Conservation (phyloP, 257 asterid genomes). For the Solanum microdontum region DNA sequence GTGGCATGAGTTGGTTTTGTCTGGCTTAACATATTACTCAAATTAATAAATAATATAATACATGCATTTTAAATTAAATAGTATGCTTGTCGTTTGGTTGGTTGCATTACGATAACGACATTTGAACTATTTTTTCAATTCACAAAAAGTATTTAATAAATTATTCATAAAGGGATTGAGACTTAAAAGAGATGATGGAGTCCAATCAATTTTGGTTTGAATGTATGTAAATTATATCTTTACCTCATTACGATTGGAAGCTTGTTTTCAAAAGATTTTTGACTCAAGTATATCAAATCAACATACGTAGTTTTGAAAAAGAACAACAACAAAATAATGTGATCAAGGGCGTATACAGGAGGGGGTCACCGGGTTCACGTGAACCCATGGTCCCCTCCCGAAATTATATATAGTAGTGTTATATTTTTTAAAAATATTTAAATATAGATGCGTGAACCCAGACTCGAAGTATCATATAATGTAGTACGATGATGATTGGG, state of each 20-base stretch:
- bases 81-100: neutral
- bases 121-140: neutral
- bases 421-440: too few species aligned
- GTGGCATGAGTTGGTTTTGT: neutral
- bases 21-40: neutral
- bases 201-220: neutral
- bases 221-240: too few species aligned
- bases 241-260: too few species aligned
- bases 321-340: neutral
- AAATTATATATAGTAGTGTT: too few species aligned
- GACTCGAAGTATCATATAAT: too few species aligned
- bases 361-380: too few species aligned
- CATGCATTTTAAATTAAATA: neutral
- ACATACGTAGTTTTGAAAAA: neutral
- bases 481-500: too few species aligned
- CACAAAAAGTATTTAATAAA: neutral
- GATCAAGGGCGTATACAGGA: too few species aligned
- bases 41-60: neutral
- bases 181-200: neutral
- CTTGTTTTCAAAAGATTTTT: too few species aligned
- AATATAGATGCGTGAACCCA: too few species aligned
- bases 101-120: neutral
- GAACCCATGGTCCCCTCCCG: too few species aligned
- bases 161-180: neutral
- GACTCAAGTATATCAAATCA: rapidly evolving